Evolutionary conservation across 1,139 yeast species (phyloP), one percentile per base, ranked within the genome.

Genomic region (Magnusiomyces sp.): DNA sequence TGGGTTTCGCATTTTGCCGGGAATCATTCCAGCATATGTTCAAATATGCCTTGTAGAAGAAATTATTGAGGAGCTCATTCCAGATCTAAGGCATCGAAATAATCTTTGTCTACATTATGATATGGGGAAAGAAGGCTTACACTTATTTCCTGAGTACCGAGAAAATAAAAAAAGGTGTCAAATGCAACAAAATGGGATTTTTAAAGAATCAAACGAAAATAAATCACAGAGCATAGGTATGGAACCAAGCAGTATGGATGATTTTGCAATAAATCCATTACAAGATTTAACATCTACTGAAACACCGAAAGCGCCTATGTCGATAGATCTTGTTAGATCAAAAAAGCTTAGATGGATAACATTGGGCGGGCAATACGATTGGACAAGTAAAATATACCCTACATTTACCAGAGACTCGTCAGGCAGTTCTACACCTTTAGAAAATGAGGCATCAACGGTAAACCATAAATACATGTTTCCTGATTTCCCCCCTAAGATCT

Each of bases 341-440:
- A 59, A 59, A 40, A 60, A 64, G 53, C 61, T 71, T 31, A 64
- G 75, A 14, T 71, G 75, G 75, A 68, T 71, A 41, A 71, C 75
- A 0, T 63, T 71, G 4, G 75, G 75, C 1, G 75, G 75, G 5
- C 75, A 71, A 54, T 71, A 71, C 56, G 64, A 71, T 55, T 71
- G 75, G 75, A 70, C 76, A 0, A 56, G 62, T 32, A 71, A 72
- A 48, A 62, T 55, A 33, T 71, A 71, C 50, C 75, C 75, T 2
- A 57, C 71, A 1, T 68, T 67, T 51, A 31, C 34, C 11, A n/a
- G n/a, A n/a, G n/a, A n/a, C n/a, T n/a, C n/a, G n/a, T n/a, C n/a
- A n/a, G n/a, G n/a, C n/a, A n/a, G n/a, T n/a, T n/a, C n/a, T n/a
- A n/a, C n/a, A n/a, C n/a, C n/a, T n/a, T n/a, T n/a, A n/a, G n/a